Evolutionary conservation across 345 rosid species (phyloP), one percentile per base, ranked within the genome.

Genomic region (Eutrema japonicum): DNA sequence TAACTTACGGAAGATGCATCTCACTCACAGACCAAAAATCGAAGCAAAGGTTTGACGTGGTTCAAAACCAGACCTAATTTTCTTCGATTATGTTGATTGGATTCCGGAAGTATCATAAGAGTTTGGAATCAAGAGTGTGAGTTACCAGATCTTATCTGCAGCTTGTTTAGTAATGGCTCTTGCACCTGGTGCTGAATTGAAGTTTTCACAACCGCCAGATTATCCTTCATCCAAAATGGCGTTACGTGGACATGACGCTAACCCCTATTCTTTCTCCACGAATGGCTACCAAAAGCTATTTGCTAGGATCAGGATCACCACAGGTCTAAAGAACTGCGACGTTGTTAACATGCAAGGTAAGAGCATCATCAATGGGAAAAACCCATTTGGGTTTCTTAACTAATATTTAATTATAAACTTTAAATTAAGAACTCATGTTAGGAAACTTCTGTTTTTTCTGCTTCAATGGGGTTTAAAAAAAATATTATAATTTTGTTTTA

Each of bases 271-370:
- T n/a, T 35, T 3, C 55, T 58, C 27, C 10, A 5, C 4, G 18
- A 71, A 4, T 63, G 46, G 26, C 11, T 2, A 0, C 51, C 48
- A 73, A 30, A 7, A 32, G 4, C n/a, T 78, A 6, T 48, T 14
- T 1, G 35, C 6, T 0, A 38, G 71, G 1, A 6, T 66, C 42
- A 38, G 71, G 1, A 6, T 66, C 36, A 22, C 6, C n/a, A 61
- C 54, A 4, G 11, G 63, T 2, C 38, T 73, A 14, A 60, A n/a
- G 58, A 70, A 51, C 50, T 76, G 81, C 10, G 81, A 82, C 26
- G 62, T 77, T 0, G 38, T 82, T 7, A 53, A 81, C 82, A 0
- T 77, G 65, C 48, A 1, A 68, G 81, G 68, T 12, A 45, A n/a
- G n/a, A n/a, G n/a, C n/a, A n/a, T n/a, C n/a, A n/a, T n/a, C n/a